Conservation (phyloP, 371 early-diverging fungal genomes). For the Mortierella sp. region DNA sequence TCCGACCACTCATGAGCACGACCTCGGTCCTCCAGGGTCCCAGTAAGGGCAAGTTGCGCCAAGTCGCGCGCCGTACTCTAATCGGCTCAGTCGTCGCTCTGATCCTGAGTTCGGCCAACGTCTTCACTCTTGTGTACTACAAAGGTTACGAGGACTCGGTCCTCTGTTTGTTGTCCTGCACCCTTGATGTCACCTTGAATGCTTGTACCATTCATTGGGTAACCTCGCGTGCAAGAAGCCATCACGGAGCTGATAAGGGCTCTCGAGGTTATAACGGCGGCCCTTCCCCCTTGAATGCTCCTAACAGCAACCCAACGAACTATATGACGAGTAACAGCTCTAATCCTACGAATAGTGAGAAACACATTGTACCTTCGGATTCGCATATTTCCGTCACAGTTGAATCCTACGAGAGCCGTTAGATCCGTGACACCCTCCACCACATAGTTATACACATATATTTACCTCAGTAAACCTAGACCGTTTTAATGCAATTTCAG, state of each 20-base stretch:
- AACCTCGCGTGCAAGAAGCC: slow-evolving; percentile 39
- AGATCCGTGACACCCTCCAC: no score
- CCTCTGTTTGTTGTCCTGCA: slow-evolving; percentile 49
- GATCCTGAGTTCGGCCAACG: slow-evolving; percentile 54
- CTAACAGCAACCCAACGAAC: not conserved
- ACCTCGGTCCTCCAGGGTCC: slow-evolving; percentile 41
- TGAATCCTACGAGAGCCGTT: slow-evolving; percentile 24
- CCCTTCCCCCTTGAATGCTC: no score
- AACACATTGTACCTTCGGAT: slow-evolving; percentile 25
- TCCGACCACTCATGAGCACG: slow-evolving; percentile 36
- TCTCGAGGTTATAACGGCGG: no score
- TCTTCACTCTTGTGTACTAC: slow-evolving; percentile 53
- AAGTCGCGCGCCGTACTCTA: slow-evolving; percentile 59
- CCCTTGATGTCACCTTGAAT: slow-evolving; percentile 40
- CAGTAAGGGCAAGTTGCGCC: slow-evolving; percentile 50
- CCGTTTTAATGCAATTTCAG: no score
- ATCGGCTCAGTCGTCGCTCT: slow-evolving; percentile 56
- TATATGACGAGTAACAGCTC: not conserved
- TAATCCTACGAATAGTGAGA: slow-evolving; percentile 9
- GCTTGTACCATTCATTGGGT: slow-evolving; percentile 46
- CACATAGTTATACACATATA: slow-evolving; percentile 3
- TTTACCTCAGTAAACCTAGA: no score
- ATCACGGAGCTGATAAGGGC: no score
- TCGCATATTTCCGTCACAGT: slow-evolving; percentile 38
- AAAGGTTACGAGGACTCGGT: slow-evolving; percentile 52